Evolutionary conservation across 768 basidiomycete genomes (phyloP).

Genomic region (Gloeophyllum trabeum): DNA sequence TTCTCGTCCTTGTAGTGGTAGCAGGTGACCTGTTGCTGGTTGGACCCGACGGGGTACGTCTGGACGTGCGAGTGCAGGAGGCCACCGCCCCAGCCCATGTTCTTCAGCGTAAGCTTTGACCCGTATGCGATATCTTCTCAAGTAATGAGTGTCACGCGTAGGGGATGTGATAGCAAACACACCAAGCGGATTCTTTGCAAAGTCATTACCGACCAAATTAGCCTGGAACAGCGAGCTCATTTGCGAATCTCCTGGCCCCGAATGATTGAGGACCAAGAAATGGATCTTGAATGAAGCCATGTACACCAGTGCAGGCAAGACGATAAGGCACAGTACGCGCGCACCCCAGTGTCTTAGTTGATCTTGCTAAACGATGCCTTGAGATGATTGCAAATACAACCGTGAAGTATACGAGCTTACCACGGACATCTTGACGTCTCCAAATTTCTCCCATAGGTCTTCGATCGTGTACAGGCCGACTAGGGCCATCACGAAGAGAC

Average conservation of each 20-base stretch:
- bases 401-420: constrained; percentile 34
- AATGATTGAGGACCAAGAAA: constrained; percentile 88
- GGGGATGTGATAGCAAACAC: constrained; percentile 10
- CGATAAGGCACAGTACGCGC: constrained; percentile 72
- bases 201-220: constrained; percentile 89
- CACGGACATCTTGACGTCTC: constrained; percentile 83
- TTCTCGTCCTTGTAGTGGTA: constrained; percentile 99
- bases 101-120: constrained; percentile 87
- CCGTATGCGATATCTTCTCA: constrained; percentile 74
- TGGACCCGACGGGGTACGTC: constrained; percentile 82
- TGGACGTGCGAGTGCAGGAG: constrained; percentile 96
- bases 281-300: constrained; percentile 94
- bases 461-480: constrained; percentile 96
- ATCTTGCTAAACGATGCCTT: constrained; percentile 42
- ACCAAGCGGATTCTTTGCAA: constrained; percentile 84
- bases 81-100: constrained; percentile 96
- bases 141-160: background rate
- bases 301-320: constrained; percentile 88
- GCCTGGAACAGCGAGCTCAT: constrained; percentile 99
- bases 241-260: constrained; percentile 94
- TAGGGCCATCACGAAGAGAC: constrained; percentile 88
- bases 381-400: constrained; percentile 2
- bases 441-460: constrained; percentile 98
- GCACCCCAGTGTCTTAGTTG: constrained; percentile 90
- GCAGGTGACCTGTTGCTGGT: constrained; percentile 95